Conservation (phyloP, 352 stramenopile species). For the Aphanomyces cochlioides region DNA sequence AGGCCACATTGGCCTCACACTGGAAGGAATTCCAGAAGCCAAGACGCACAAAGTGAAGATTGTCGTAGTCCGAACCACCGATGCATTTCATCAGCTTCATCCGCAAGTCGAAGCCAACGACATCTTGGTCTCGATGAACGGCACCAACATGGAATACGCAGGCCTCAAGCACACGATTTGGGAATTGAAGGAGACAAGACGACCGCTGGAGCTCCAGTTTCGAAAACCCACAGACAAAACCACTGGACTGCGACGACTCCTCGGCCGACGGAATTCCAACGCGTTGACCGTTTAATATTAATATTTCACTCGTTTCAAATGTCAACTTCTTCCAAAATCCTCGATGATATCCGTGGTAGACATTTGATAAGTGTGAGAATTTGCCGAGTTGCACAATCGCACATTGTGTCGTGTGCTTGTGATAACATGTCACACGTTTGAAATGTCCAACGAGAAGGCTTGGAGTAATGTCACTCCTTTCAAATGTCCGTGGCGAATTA, state of each 20-base stretch:
- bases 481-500: no score
- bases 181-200: constrained; percentile 70
- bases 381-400: no score
- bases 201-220: constrained; percentile 74
- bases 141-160: constrained; percentile 74
- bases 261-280: neutral
- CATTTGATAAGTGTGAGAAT: no score
- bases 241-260: neutral
- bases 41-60: constrained; percentile 22
- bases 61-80: constrained; percentile 11
- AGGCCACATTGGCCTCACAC: constrained; percentile 20
- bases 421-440: no score
- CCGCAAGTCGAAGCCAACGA: constrained; percentile 70
- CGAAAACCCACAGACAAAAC: constrained; percentile 32
- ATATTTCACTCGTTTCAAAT: neutral
- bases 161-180: constrained; percentile 82
- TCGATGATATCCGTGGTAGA: no score
- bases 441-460: no score
- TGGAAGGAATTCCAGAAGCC: constrained; percentile 24
- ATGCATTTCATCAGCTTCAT: constrained; percentile 2
- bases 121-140: constrained; percentile 71
- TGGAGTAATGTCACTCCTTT: no score
- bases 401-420: no score
- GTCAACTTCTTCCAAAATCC: no score
- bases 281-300: neutral